Conservation (phyloP, 306 rosid species). For the Acmispon strigosus region DNA sequence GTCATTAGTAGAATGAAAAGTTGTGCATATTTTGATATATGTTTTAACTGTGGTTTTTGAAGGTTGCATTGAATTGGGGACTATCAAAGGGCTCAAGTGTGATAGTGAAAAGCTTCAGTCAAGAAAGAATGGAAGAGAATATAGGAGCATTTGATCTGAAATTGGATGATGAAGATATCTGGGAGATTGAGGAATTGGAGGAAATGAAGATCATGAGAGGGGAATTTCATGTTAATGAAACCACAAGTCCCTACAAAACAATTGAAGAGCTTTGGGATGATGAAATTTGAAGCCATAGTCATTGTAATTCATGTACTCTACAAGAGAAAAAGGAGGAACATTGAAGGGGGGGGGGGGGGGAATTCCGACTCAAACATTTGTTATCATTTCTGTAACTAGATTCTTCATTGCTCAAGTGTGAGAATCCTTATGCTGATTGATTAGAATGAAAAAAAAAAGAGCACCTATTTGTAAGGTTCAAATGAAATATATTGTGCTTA, state of each 20-base stretch:
- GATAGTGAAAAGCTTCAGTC: constrained; percentile 78
- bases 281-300: constrained; percentile 46
- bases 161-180: constrained; percentile 55
- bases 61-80: constrained; percentile 87
- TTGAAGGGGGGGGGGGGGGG: background rate
- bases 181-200: constrained; percentile 55
- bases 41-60: background rate
- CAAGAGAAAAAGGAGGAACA: background rate
- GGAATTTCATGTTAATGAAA: constrained; percentile 64
- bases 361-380: background rate
- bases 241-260: constrained; percentile 80
- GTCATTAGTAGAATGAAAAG: background rate
- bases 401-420: background rate
- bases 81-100: constrained; percentile 72
- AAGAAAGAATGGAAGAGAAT: constrained; percentile 66
- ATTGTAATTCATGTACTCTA: background rate
- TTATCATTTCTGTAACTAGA: background rate
- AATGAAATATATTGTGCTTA: too few species aligned
- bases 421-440: background rate
- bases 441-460: background rate
- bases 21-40: background rate
- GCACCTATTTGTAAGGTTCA: background rate
- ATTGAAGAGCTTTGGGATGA: constrained; percentile 73
- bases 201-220: constrained; percentile 88
- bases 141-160: constrained; percentile 42